A percentile compares a stretch with the other conserved stretches of the same genome.
These are phyloP conservation scores for Triticum turgidum DNA, from an alignment of 176 grass and related monocot species.

Conservation along the genomic window DNA sequence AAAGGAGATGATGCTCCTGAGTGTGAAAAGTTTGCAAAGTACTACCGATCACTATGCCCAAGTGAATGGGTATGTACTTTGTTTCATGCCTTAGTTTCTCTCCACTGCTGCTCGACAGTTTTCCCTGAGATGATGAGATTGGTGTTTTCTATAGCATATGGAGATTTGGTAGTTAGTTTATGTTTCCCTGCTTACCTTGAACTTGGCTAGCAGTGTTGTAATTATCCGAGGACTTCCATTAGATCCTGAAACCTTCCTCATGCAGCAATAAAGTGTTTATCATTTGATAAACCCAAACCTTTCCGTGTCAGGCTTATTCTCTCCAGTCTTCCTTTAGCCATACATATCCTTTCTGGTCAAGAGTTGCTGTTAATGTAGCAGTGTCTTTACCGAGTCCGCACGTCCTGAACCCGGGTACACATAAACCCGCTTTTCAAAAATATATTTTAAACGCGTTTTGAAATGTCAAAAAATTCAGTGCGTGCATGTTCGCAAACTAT, in stretches of 20 bases:
- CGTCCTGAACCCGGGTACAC: too few relatives aligned
- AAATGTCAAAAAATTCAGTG: too few relatives aligned
- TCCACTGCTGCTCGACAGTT: not conserved
- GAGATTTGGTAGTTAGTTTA: not conserved
- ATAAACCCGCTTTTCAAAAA: too few relatives aligned
- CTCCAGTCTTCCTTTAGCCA: not conserved
- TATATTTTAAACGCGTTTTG: too few relatives aligned
- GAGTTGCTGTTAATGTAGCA: not conserved
- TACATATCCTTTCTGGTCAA: not conserved
- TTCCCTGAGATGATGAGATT: not conserved
- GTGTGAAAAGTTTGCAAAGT: constrained; percentile 82
- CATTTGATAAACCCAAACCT: not conserved
- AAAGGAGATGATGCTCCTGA: constrained; percentile 80
- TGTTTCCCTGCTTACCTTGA: not conserved
- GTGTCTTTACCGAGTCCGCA: not conserved
- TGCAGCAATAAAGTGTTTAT: not conserved
- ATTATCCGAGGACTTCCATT: not conserved
- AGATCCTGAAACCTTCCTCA: not conserved
- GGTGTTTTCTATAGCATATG: not conserved
- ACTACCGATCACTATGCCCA: constrained; percentile 81
- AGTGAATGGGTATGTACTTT: constrained; percentile 74
- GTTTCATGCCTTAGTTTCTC: not conserved
- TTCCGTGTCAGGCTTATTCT: not conserved
- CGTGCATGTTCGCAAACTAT: too few relatives aligned
- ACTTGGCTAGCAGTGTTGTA: not conserved